Evolutionary conservation across 1,284 basidiomycete species (phyloP), one percentile per base, ranked within the genome.

Genomic region (Heterobasidion irregulare): DNA sequence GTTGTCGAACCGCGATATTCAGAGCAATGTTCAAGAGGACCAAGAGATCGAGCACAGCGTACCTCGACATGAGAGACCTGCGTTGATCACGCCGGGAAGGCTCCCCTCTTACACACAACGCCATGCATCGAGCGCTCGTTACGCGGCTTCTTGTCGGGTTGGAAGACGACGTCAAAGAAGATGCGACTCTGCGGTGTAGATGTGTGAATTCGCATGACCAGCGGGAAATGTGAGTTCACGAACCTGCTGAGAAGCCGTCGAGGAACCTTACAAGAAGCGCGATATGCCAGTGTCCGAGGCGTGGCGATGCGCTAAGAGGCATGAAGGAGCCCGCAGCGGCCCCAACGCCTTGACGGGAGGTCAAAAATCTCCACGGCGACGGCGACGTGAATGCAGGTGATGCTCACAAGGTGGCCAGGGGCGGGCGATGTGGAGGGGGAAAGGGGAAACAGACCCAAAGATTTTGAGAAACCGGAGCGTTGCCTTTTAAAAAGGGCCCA

Each of bases 261-360:
- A 47, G 45, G 49, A 52, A 45, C 33, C 52, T 47, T 19, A 54
- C 53, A 52, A 56, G 52, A 56, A 56, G 53, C 52, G 57, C 49
- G 36, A 56, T 58, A 54, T 36, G 50, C 55, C 49, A 44, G 52
- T 56, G 48, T 44, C 50, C 54, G 52, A 50, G 52, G 48, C 49
- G 15, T 54, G 52, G 55, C 50, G 55, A 43, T 33, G 50, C 36
- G 47, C 47, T 51, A 49, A 48, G 41, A 52, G 53, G 53, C 36
- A 43, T 35, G 50, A 3, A 35, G 36, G 45, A 38, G 50, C 41
- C 49, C 6, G 19, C 41, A 13, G 19, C 47, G 19, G 5, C 7
- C 10, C 19, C 47, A 13, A 13, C 47, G 12, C n/a, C 19, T 13
- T 26, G 13, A 16, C 19, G 26, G 26, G 26, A 47, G 15, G 16